A percentile compares a stretch with the other conserved stretches of the same genome.
Evolutionary conservation across 1,284 basidiomycete species (phyloP).

Genomic region (Coniferiporia weirii): DNA sequence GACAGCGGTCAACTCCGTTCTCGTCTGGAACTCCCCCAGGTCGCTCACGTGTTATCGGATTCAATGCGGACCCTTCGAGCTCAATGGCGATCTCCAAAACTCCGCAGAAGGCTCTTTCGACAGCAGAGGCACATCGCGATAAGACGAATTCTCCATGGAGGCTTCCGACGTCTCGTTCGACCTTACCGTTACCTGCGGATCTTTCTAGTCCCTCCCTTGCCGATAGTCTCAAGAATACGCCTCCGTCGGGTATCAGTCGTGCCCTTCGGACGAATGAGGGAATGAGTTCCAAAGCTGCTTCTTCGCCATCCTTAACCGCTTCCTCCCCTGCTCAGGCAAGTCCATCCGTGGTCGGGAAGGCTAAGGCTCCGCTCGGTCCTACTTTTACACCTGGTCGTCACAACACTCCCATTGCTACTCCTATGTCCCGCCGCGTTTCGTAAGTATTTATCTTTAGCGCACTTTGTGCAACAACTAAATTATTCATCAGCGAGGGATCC

Average conservation of each 20-base stretch:
- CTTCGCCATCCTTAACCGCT: not conserved
- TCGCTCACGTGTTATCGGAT: constrained; percentile 5
- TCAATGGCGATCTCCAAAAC: constrained; percentile 12
- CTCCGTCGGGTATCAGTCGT: constrained; percentile 3
- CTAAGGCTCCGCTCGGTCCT: constrained; percentile 45
- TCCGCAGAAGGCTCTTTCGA: not conserved
- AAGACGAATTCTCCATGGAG: constrained; percentile 13
- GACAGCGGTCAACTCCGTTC: not conserved
- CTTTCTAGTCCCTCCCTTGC: not conserved
- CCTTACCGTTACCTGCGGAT: not conserved
- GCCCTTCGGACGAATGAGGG: not conserved
- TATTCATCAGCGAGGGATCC: constrained; percentile 31
- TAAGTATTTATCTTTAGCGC: constrained; percentile 32
- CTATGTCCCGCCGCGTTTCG: constrained; percentile 40
- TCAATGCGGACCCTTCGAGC: constrained; percentile 1
- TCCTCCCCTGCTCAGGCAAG: constrained; percentile 6
- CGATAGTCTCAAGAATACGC: not conserved
- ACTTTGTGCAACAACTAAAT: not conserved
- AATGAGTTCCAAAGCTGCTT: not conserved
- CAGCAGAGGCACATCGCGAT: not conserved
- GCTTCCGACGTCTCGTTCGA: not conserved
- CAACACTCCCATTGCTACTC: constrained; percentile 26
- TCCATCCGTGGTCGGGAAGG: constrained; percentile 17
- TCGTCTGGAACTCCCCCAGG: constrained; percentile 6
- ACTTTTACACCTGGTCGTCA: constrained; percentile 54